These are phyloP conservation scores for Orychophragmus violaceus DNA, from an alignment of 345 rosid genomes.

Conservation along the genomic window DNA sequence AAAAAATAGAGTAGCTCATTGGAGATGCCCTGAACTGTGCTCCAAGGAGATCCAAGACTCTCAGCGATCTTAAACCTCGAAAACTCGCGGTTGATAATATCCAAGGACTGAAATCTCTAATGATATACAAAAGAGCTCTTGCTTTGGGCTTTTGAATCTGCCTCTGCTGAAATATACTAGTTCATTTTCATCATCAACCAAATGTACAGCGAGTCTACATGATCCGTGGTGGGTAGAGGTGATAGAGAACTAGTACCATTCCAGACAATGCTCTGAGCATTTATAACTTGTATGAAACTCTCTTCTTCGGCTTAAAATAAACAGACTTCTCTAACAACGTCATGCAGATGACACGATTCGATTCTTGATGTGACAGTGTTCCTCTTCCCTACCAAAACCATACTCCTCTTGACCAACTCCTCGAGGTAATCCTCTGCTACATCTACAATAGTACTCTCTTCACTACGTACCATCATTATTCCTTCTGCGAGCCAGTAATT, in stretches of 20 bases:
- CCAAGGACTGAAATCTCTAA: conserved; percentile 28
- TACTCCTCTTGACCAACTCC: conserved; percentile 29
- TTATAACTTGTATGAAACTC: neutral
- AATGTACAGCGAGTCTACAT: conserved; percentile 31
- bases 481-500: conserved; percentile 48
- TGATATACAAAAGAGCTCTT: conserved; percentile 11
- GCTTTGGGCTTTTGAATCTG: conserved; percentile 7
- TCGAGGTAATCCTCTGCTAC: conserved; percentile 18
- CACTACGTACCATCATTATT: conserved; percentile 8
- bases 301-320: conserved; percentile 26
- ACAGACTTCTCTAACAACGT: conserved; percentile 22
- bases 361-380: conserved; percentile 13
- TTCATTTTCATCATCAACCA: conserved; percentile 10
- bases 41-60: conserved; percentile 36
- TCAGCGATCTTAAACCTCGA: too few relatives aligned
- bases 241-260: neutral
- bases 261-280: neutral
- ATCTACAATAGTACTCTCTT: conserved; percentile 13
- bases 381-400: conserved; percentile 30
- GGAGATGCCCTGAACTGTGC: too few relatives aligned
- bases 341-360: conserved; percentile 19
- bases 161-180: conserved; percentile 19
- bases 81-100: conserved; percentile 10
- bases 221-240: conserved; percentile 8
- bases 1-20: too few relatives aligned